Percentiles rank a stretch among this genome's conserved stretches.
These are phyloP conservation scores for Lentinula edodes DNA, from an alignment of 768 basidiomycete species.

Conservation along the genomic window DNA sequence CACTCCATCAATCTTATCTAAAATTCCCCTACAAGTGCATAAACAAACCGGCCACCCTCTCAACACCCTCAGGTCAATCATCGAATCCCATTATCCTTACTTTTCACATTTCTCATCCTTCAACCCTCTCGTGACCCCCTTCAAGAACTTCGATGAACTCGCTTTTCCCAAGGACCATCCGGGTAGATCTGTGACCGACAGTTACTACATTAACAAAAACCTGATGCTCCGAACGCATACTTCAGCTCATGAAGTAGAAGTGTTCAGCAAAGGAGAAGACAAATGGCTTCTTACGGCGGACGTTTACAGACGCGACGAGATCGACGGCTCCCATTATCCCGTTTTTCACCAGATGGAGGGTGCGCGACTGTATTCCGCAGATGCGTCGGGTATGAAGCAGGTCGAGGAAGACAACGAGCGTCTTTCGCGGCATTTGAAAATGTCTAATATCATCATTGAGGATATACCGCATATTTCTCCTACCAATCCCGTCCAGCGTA, in stretches of 20 bases:
- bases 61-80: slow-evolving; percentile 73
- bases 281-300: slow-evolving; percentile 93
- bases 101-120: slow-evolving; percentile 72
- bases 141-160: slow-evolving; percentile 94
- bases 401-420: slow-evolving; percentile 68
- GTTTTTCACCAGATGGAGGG: slow-evolving; percentile 99
- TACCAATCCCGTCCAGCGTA: slow-evolving; percentile 75
- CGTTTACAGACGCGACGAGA: slow-evolving; percentile 97
- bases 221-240: slow-evolving; percentile 97
- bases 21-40: slow-evolving; percentile 74
- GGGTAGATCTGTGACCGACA: slow-evolving; percentile 84
- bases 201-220: slow-evolving; percentile 89
- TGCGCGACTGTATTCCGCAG: slow-evolving; percentile 69
- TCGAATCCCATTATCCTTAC: slow-evolving; percentile 79
- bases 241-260: slow-evolving; percentile 96
- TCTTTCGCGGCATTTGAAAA: slow-evolving; percentile 53
- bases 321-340: slow-evolving; percentile 94
- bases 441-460: slow-evolving; percentile 79
- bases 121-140: slow-evolving; percentile 85
- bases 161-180: slow-evolving; percentile 93
- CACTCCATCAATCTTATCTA: slow-evolving; percentile 78
- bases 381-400: slow-evolving; percentile 50
- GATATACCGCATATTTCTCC: slow-evolving; percentile 72
- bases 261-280: slow-evolving; percentile 69
- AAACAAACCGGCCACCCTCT: slow-evolving; percentile 77